A percentile compares a stretch with the other conserved stretches of the same genome.
These are phyloP conservation scores for Solanum stenotomum DNA, from an alignment of 257 asterid species.

Conservation along the genomic window DNA sequence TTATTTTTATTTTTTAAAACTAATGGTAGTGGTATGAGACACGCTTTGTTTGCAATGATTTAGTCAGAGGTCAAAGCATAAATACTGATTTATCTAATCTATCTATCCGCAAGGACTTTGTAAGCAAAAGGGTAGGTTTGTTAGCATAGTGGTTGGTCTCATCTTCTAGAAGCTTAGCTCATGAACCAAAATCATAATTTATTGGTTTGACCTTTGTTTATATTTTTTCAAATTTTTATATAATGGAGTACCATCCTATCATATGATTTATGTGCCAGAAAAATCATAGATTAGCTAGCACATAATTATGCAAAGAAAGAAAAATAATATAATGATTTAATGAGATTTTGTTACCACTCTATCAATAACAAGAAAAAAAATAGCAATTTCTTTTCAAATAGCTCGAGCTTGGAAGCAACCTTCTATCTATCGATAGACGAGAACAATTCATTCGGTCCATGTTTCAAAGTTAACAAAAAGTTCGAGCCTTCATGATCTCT, in stretches of 20 bases:
- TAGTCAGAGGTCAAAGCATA: conserved; percentile 16
- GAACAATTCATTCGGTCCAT: background rate
- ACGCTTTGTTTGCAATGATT: conserved; percentile 18
- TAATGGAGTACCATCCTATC: background rate
- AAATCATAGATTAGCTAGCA: background rate
- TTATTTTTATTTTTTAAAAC: background rate
- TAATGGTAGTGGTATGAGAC: background rate
- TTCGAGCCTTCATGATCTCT: background rate
- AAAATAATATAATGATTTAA: too few relatives aligned
- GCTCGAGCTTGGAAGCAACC: too few relatives aligned
- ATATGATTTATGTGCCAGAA: background rate
- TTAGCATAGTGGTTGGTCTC: background rate
- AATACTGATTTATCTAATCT: background rate
- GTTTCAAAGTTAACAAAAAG: background rate
- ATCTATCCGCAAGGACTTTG: conserved; percentile 6
- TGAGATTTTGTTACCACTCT: too few relatives aligned
- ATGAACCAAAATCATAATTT: background rate
- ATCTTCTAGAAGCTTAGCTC: conserved; percentile 26
- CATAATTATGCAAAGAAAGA: background rate
- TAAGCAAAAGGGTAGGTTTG: conserved; percentile 22
- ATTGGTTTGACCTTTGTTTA: background rate
- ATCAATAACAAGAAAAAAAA: too few relatives aligned
- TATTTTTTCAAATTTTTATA: background rate
- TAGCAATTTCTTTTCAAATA: too few relatives aligned
- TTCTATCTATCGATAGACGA: too few relatives aligned